Conservation (phyloP, 208 protist genomes). For the Trypanosomatidae sp. region DNA sequence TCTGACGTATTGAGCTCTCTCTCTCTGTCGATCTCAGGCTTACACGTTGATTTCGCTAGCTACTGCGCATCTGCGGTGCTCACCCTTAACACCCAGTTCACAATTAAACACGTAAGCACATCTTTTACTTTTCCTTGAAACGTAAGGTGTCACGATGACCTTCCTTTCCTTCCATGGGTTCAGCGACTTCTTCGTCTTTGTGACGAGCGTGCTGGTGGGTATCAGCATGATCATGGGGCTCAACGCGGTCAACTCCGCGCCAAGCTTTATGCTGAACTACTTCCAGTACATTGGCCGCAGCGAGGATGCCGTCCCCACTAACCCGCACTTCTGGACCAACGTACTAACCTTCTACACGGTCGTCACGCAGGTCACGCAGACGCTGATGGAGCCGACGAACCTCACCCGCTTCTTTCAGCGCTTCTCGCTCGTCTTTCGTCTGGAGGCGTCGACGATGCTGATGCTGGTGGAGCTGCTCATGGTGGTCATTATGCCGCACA, state of each 20-base stretch:
- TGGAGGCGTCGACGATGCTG: conserved; percentile 41
- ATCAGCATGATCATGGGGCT: conserved; percentile 88
- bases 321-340: conserved; percentile 61
- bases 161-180: too few species aligned
- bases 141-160: too few species aligned
- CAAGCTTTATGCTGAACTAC: conserved; percentile 85
- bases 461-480: conserved; percentile 77
- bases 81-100: too few species aligned
- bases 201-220: too few species aligned
- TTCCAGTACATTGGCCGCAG: conserved; percentile 71
- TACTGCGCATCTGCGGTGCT: too few species aligned
- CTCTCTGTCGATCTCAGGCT: too few species aligned
- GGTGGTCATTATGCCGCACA: conserved; percentile 59
- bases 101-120: too few species aligned
- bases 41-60: too few species aligned
- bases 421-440: conserved; percentile 66
- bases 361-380: conserved; percentile 73
- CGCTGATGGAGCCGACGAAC: conserved; percentile 67
- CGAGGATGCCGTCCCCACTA: conserved; percentile 31
- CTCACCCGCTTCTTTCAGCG: conserved; percentile 70
- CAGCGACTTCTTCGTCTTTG: too few species aligned
- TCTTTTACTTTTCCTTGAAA: too few species aligned
- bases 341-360: conserved; percentile 85
- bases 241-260: conserved; percentile 85
- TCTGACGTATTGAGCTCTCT: too few species aligned